Evolutionary conservation across 768 basidiomycete genomes (phyloP).

Genomic region (Boletus tomentosulus): DNA sequence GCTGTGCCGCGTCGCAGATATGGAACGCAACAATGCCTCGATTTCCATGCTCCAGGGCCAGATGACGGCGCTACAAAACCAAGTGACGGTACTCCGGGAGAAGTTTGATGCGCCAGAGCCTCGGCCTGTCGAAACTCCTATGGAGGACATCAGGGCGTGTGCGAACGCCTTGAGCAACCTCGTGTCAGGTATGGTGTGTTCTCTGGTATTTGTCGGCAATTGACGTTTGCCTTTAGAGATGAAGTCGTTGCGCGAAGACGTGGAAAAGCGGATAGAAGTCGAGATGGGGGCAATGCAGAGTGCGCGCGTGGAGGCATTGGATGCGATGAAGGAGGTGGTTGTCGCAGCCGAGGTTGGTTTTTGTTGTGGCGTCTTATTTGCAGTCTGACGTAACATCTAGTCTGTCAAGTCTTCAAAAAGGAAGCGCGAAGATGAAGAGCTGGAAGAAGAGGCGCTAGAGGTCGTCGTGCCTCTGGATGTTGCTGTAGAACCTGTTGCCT

Average conservation of each 20-base stretch:
- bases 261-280: slow-evolving; percentile 42
- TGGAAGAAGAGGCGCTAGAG: slow-evolving; percentile 4
- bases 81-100: slow-evolving; percentile 18
- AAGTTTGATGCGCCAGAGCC: slow-evolving; percentile 19
- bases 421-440: slow-evolving; percentile 50
- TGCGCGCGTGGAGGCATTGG: slow-evolving; percentile 38
- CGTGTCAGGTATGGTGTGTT: slow-evolving; percentile 37
- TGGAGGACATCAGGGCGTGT: slow-evolving; percentile 26
- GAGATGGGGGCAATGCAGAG: slow-evolving; percentile 43
- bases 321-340: slow-evolving; percentile 33
- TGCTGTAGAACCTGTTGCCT: background rate
- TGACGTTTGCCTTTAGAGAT: slow-evolving; percentile 35
- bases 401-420: slow-evolving; percentile 51
- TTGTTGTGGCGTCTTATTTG: slow-evolving; percentile 10
- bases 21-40: slow-evolving; percentile 30
- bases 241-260: slow-evolving; percentile 39
- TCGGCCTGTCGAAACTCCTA: slow-evolving; percentile 4
- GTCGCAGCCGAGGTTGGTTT: slow-evolving; percentile 30
- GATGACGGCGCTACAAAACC: slow-evolving; percentile 15
- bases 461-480: background rate
- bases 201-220: background rate
- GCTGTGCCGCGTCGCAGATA: slow-evolving; percentile 24
- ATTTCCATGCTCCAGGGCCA: slow-evolving; percentile 27
- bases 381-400: slow-evolving; percentile 19
- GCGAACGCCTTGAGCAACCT: slow-evolving; percentile 36